These are phyloP conservation scores for Cyclocybe cylindracea DNA, from an alignment of 768 basidiomycete genomes.

Conservation along the genomic window DNA sequence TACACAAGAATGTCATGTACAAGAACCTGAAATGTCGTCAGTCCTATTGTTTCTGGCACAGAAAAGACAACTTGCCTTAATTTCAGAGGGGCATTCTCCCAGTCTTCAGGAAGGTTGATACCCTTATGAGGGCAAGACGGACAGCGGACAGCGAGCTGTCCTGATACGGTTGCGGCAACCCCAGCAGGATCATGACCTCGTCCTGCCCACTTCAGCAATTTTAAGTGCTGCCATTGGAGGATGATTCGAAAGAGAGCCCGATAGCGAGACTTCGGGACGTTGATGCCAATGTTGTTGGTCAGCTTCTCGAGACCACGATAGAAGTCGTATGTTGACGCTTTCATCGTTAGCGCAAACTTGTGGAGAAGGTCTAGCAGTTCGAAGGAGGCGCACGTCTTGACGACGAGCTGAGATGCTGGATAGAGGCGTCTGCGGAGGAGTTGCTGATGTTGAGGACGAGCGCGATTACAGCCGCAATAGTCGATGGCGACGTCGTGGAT, in stretches of 20 bases:
- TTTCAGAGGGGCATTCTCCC: conserved; percentile 11
- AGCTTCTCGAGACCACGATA: too few relatives aligned
- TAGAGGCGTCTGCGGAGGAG: conserved; percentile 1
- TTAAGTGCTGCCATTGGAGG: conserved; percentile 27
- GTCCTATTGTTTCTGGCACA: too few relatives aligned
- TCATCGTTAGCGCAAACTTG: too few relatives aligned
- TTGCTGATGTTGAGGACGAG: conserved; percentile 2
- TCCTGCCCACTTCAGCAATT: conserved; percentile 24
- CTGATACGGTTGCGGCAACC: conserved; percentile 15
- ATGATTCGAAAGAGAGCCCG: too few relatives aligned
- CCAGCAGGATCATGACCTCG: conserved; percentile 22
- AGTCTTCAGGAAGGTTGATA: conserved; percentile 21
- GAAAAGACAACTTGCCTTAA: too few relatives aligned
- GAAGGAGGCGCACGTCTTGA: conserved; percentile 1
- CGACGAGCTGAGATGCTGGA: conserved; percentile 1
- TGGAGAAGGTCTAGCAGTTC: too few relatives aligned
- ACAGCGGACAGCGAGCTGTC: conserved; percentile 24
- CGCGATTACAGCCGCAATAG: too few relatives aligned
- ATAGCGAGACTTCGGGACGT: too few relatives aligned
- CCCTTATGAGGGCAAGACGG: conserved; percentile 28
- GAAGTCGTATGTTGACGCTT: too few relatives aligned
- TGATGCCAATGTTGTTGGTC: too few relatives aligned
- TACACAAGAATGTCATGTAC: background rate
- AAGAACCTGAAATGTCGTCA: too few relatives aligned
- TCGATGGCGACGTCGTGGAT: conserved; percentile 10